These are phyloP conservation scores for Enterospora canceri DNA, from an alignment of 371 early-diverging fungal genomes.

Conservation along the genomic window DNA sequence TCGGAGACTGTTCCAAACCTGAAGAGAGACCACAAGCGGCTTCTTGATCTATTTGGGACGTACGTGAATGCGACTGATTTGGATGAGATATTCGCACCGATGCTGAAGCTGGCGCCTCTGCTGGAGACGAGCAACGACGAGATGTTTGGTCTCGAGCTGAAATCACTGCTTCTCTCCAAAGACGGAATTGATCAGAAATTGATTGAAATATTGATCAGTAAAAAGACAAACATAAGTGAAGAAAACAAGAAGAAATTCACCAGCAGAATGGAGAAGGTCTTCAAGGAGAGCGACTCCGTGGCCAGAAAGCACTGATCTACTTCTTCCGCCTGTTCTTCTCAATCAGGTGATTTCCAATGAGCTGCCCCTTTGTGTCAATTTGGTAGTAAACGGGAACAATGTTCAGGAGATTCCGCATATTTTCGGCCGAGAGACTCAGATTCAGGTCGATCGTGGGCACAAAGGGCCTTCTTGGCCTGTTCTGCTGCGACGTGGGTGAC, in stretches of 20 bases:
- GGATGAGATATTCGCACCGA: constrained; percentile 12
- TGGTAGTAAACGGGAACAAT: not conserved
- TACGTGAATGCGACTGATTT: constrained; percentile 42
- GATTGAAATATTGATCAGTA: constrained; percentile 33
- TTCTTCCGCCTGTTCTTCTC: not conserved
- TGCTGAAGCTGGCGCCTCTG: constrained; percentile 41
- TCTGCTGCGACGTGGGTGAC: too few relatives aligned
- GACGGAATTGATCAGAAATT: constrained; percentile 28
- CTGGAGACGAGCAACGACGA: constrained; percentile 41
- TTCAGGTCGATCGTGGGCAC: too few relatives aligned
- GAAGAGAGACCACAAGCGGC: constrained; percentile 36
- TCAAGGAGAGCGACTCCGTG: not conserved
- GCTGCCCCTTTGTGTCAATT: not conserved
- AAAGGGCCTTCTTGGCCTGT: too few relatives aligned
- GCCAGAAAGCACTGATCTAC: too few relatives aligned
- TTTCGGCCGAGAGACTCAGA: not conserved
- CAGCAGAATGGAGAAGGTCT: not conserved
- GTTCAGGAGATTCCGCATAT: not conserved
- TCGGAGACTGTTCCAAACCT: constrained; percentile 21
- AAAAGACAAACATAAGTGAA: constrained; percentile 30
- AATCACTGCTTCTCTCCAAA: constrained; percentile 22
- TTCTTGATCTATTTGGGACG: constrained; percentile 26
- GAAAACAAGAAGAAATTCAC: constrained; percentile 21
- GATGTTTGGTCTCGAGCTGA: constrained; percentile 47
- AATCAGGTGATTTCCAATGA: not conserved